phyloP scores from a whole-genome alignment of 2,329 filamentous ascomycete genomes.

The Arthrobotrys conoides region DNA sequence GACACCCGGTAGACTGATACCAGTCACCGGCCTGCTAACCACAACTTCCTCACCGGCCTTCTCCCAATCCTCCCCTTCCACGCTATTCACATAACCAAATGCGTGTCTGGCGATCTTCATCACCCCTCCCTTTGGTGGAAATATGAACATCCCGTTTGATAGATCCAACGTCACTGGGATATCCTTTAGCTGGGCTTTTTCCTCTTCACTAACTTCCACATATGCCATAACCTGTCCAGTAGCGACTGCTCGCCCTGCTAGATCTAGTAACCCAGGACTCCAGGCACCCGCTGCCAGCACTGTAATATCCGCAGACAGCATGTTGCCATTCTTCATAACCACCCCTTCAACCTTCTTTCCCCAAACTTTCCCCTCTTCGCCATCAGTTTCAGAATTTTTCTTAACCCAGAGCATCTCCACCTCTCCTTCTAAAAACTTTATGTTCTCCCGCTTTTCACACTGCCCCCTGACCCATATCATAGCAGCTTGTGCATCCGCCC shows the following conservation, averaged over 20 bases:
- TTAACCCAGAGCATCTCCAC: slow-evolving; percentile 69
- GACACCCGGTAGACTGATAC: slow-evolving; percentile 70
- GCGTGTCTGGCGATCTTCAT: slow-evolving; percentile 80
- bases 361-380: slow-evolving; percentile 67
- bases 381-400: slow-evolving; percentile 64
- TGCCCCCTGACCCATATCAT: slow-evolving; percentile 76
- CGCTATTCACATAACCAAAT: slow-evolving; percentile 75
- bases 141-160: slow-evolving; percentile 75
- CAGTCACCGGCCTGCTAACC: slow-evolving; percentile 67
- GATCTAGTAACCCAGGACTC: slow-evolving; percentile 82
- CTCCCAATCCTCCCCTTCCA: slow-evolving; percentile 41
- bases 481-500: slow-evolving; percentile 81
- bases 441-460: slow-evolving; percentile 68
- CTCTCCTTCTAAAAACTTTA: slow-evolving; percentile 69
- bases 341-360: slow-evolving; percentile 74
- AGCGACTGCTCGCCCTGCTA: slow-evolving; percentile 81
- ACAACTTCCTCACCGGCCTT: background rate
- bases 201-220: slow-evolving; percentile 78
- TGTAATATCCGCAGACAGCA: slow-evolving; percentile 77
- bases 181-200: slow-evolving; percentile 76
- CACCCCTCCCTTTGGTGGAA: slow-evolving; percentile 75
- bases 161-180: slow-evolving; percentile 83
- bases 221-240: slow-evolving; percentile 88
- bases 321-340: slow-evolving; percentile 70
- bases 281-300: slow-evolving; percentile 90